These are phyloP conservation scores for Zygoascus bituminiphila DNA, from an alignment of 805 yeast species.

Conservation along the genomic window DNA sequence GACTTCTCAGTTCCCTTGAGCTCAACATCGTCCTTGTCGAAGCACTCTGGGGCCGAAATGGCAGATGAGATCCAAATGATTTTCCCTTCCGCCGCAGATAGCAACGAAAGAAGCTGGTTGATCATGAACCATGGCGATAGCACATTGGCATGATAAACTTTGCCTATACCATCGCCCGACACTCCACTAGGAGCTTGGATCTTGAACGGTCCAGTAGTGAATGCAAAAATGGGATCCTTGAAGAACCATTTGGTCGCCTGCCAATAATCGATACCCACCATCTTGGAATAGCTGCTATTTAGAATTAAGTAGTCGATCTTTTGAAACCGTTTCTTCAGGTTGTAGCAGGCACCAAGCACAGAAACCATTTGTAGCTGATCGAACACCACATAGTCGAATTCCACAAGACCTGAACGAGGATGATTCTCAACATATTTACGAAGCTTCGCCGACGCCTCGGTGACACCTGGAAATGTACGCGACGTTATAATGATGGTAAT, in stretches of 20 bases:
- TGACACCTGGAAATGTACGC: constrained; percentile 77
- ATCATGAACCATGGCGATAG: constrained; percentile 88
- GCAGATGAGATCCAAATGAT: constrained; percentile 81
- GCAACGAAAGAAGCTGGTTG: constrained; percentile 49
- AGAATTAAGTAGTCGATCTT: constrained; percentile 72
- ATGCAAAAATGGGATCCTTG: constrained; percentile 64
- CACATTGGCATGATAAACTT: constrained; percentile 92
- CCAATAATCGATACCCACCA: constrained; percentile 79
- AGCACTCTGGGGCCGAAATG: constrained; percentile 67
- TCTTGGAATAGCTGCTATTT: constrained; percentile 86
- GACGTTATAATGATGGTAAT: constrained; percentile 83
- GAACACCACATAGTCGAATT: constrained; percentile 81
- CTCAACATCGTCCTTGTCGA: constrained; percentile 70
- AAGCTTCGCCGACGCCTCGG: constrained; percentile 58
- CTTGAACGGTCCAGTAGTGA: constrained; percentile 77
- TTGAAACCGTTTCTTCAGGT: constrained; percentile 52
- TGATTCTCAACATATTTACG: constrained; percentile 17
- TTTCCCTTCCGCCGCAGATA: constrained; percentile 49
- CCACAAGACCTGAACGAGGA: constrained; percentile 49
- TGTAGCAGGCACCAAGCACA: constrained; percentile 63
- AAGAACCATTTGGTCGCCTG: constrained; percentile 64
- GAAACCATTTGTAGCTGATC: constrained; percentile 90
- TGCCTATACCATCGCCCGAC: constrained; percentile 71
- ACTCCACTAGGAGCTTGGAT: constrained; percentile 71
- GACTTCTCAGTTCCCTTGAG: constrained; percentile 54